Percentiles rank a stretch among this genome's conserved stretches.
phyloP scores from a whole-genome alignment of 352 stramenopile genomes.

The Pythium grandisporangium region DNA sequence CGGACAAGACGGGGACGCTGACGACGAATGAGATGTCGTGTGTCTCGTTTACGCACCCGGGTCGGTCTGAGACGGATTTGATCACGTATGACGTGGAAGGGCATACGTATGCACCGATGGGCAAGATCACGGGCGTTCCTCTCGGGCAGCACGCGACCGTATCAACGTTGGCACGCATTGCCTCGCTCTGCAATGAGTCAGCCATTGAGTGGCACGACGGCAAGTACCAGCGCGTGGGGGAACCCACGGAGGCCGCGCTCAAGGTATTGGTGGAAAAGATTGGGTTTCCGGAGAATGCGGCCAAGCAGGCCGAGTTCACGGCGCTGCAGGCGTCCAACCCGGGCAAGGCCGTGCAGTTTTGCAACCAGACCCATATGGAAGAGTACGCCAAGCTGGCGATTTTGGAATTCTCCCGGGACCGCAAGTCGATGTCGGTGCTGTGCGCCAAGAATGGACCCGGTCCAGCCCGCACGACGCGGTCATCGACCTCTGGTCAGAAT shows the following conservation, averaged over 20 bases:
- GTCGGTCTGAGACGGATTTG: conserved; percentile 56
- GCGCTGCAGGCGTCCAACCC: conserved; percentile 50
- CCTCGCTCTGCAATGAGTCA: conserved; percentile 97
- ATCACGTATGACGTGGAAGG: conserved; percentile 90
- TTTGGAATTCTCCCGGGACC: conserved; percentile 94
- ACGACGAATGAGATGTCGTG: conserved; percentile 98
- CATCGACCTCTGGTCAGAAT: conserved; percentile 73
- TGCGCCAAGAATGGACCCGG: conserved; percentile 39
- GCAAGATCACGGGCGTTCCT: conserved; percentile 43
- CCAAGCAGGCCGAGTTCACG: conserved; percentile 54
- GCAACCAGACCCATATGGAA: conserved; percentile 68
- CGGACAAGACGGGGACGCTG: conserved; percentile 92
- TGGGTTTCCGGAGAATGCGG: conserved; percentile 62
- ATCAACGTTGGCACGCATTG: conserved; percentile 84
- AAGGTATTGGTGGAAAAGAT: conserved; percentile 95
- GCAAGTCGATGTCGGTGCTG: conserved; percentile 98
- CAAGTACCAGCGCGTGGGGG: conserved; percentile 88
- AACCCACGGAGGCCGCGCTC: conserved; percentile 96
- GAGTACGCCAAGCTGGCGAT: conserved; percentile 90
- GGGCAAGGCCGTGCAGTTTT: conserved; percentile 71
- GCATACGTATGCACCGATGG: conserved; percentile 90
- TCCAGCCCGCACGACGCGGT: conserved; percentile 43
- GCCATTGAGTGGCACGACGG: conserved; percentile 81
- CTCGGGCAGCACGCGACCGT: conserved; percentile 70
- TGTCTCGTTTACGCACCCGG: conserved; percentile 66